Base-by-base conservation (phyloP, 2,329 filamentous ascomycete species). In the Lasiodiplodia theobromae region DNA sequence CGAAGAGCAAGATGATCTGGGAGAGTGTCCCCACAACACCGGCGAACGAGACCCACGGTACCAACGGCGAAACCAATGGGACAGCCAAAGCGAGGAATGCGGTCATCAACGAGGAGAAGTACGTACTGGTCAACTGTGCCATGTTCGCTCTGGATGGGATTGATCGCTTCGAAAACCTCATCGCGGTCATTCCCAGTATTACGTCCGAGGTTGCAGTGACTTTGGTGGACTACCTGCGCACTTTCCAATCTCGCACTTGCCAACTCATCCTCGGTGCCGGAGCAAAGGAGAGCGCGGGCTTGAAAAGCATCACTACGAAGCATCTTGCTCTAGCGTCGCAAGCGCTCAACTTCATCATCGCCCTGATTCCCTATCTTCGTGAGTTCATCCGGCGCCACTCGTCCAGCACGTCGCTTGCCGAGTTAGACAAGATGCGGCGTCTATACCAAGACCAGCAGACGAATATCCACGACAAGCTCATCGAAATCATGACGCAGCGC, bases 261-360 rank as follows among this genome's bases (percentile, higher is more conserved):
- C 96, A 99, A 77, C 87, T 99, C 69, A 97, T 99, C 71, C 89
- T 99, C 7, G 96, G 96, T 1, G 96, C 96, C 1, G 96, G 96
- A 4, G 96, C 96, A 4, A 97, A 93, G 5, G 86, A 89, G 44
- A 94, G 92, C 16, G 96, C 94, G 1, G 95, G 95, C 0, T 84
- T 99, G 23, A 97, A 94, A 78, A 97, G 97, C 75, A 99, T 99
- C 77, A 97, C 93, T 0, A 97, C 96, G 0, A 96, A 96, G 74
- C 95, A 99, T 80, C 87, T 99, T 1, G 94, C 96, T 0, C 88
- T 98, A 21, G 94, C 96, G 2, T 94, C 92, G 0, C 95, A 97
- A 78, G 92, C 94, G 0, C 82, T 98, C 23, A 91, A 91, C 54
- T 97, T 99, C 77, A 89, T 97, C 56, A 92, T 94, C 28, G 89